phyloP scores from a whole-genome alignment of 768 basidiomycete species.

The Russula dissimulans region DNA sequence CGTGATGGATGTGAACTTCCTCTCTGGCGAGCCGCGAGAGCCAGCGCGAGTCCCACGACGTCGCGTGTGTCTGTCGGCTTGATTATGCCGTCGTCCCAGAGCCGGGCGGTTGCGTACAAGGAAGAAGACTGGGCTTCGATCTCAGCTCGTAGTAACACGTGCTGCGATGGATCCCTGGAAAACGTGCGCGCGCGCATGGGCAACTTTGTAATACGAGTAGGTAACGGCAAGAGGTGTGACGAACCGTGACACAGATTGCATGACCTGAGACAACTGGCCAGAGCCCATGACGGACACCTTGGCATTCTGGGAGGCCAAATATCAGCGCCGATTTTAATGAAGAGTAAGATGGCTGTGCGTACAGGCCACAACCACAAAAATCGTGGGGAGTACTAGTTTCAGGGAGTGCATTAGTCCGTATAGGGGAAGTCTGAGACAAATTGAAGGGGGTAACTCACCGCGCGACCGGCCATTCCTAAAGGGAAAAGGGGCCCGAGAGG shows the following conservation, averaged over 20 bases:
- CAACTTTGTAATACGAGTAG: neutral
- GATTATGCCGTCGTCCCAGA: conserved; percentile 94
- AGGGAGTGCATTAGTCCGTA: neutral
- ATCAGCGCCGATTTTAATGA: neutral
- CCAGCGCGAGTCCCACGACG: conserved; percentile 80
- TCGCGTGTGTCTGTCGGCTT: conserved; percentile 82
- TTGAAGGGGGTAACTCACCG: conserved; percentile 45
- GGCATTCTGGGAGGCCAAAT: conserved; percentile 49
- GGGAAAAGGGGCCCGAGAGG: neutral
- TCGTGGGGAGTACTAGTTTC: conserved; percentile 72
- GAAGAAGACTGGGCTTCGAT: conserved; percentile 88
- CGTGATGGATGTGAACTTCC: neutral
- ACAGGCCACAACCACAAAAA: conserved; percentile 99
- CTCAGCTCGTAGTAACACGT: conserved; percentile 61
- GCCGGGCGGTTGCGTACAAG: conserved; percentile 78
- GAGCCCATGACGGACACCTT: conserved; percentile 95
- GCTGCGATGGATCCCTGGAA: conserved; percentile 71
- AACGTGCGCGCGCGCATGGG: neutral
- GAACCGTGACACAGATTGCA: conserved; percentile 81
- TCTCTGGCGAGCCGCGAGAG: conserved; percentile 52
- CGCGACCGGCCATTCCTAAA: conserved; percentile 84
- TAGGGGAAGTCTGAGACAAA: conserved; percentile 1
- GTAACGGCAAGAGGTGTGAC: conserved; percentile 15
- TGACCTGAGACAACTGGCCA: conserved; percentile 86
- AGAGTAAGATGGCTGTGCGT: conserved; percentile 25